A percentile compares a stretch with the other conserved stretches of the same genome.
Conservation (phyloP, 257 asterid species). For the Solanum verrucosum region DNA sequence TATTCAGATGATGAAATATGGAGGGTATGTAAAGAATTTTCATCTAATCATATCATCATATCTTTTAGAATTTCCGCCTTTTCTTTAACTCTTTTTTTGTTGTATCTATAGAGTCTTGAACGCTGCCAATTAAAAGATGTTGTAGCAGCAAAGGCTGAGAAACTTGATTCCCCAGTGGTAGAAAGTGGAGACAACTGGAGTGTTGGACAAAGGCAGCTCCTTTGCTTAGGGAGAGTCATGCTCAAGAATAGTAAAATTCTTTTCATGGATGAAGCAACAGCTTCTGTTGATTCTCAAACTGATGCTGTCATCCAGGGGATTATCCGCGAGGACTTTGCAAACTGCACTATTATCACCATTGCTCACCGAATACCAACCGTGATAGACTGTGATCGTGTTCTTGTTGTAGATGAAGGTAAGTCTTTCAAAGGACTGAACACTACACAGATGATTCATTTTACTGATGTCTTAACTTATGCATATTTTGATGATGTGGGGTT, state of each 20-base stretch:
- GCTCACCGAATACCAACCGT: conserved; percentile 88
- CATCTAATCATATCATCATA: neutral
- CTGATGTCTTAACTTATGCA: neutral
- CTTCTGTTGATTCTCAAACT: conserved; percentile 78
- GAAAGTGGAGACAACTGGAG: conserved; percentile 82
- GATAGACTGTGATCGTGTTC: conserved; percentile 54
- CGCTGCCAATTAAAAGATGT: conserved; percentile 76
- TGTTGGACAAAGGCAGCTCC: conserved; percentile 73
- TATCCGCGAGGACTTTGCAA: conserved; percentile 48
- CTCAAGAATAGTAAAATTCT: conserved; percentile 45
- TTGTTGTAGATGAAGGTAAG: conserved; percentile 65
- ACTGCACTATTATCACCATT: conserved; percentile 58
- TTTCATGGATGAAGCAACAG: conserved; percentile 87
- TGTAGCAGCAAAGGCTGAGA: conserved; percentile 49
- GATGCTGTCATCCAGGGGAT: conserved; percentile 55
- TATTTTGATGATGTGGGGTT: neutral
- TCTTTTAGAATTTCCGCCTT: neutral
- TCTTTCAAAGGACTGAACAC: neutral
- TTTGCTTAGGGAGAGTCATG: conserved; percentile 71
- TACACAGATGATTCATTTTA: neutral
- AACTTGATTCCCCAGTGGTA: conserved; percentile 52
- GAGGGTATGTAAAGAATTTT: conserved; percentile 32
- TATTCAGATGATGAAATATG: conserved; percentile 72
- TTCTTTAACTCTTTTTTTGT: neutral
- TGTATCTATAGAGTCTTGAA: conserved; percentile 39